Conservation (phyloP, 2,329 filamentous ascomycete species). For the Fonsecaea monophora region DNA sequence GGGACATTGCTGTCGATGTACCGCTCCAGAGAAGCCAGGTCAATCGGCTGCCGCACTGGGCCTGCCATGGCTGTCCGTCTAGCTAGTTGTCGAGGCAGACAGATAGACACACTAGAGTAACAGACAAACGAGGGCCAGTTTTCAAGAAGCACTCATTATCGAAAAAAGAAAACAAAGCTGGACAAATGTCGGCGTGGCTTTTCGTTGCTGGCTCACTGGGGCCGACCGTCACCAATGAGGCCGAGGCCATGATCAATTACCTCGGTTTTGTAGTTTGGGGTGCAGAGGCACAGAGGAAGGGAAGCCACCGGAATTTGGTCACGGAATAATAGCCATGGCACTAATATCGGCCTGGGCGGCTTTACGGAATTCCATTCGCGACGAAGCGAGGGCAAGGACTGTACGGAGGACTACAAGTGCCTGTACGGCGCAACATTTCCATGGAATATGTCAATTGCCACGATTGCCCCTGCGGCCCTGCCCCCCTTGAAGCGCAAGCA, state of each 20-base stretch:
- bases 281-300: too few relatives aligned
- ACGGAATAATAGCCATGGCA: neutral
- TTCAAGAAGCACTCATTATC: neutral
- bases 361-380: too few relatives aligned
- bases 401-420: too few relatives aligned
- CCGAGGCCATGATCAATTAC: neutral
- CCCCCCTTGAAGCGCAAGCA: neutral
- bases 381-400: too few relatives aligned
- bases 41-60: conserved; percentile 86
- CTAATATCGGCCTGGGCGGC: too few relatives aligned
- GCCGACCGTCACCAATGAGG: neutral
- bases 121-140: too few relatives aligned
- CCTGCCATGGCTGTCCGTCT: conserved; percentile 69
- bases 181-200: neutral
- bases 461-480: too few relatives aligned
- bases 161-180: neutral
- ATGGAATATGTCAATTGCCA: neutral
- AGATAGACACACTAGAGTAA: neutral
- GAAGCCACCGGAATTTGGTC: neutral
- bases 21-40: conserved; percentile 76
- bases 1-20: conserved; percentile 83
- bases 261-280: neutral
- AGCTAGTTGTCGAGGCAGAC: neutral
- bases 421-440: neutral
- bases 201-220: neutral